Evolutionary conservation across 1,284 basidiomycete genomes (phyloP), one percentile per base, ranked within the genome.

Genomic region (Rhodotorula sp.): DNA sequence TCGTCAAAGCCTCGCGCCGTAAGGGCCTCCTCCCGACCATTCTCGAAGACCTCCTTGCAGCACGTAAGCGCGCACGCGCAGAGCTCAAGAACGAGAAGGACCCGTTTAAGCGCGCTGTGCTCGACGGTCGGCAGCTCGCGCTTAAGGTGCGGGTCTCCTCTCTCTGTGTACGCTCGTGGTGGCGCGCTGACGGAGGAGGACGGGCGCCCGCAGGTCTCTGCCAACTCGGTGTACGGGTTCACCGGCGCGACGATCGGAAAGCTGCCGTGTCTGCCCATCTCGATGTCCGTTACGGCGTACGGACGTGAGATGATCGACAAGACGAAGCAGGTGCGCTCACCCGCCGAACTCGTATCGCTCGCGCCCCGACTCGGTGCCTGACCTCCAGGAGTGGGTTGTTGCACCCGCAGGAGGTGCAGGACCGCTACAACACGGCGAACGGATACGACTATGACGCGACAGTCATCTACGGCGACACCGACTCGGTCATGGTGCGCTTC

Each of bases 231-330:
- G 29, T 97, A 98, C 77, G 94, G 94, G 41, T 97, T 98, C 81
- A 97, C 94, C 6, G 94, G 94, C 61, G 94, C 94, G 2, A 97
- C 95, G 0, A 87, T 97, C 74, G 95, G 94, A 60, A 97, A 97
- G 82, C 84, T 98, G 21, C 93, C 94, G 1, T 98, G 94, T 84
- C 84, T 97, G 54, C 84, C 92, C 5, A 97, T 98, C 76, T 97
- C 94, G 25, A 96, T 94, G 1, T 94, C 92, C 82, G 87, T 88
- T 51, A 97, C 95, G 0, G 87, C 94, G 0, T 97, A 95, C 81
- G 94, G 94, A 77, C 91, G 95, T 67, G 90, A 96, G 81, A 97
- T 97, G 95, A 97, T 97, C 74, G 94, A 97, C 81, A 89, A 88
- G 80, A 97, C 95, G 3, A 97, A 95, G 81, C 86, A 89, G 82